A percentile compares a stretch with the other conserved stretches of the same genome.
Conservation (phyloP, 768 basidiomycete species). For the Xanthoconium stramineum region DNA sequence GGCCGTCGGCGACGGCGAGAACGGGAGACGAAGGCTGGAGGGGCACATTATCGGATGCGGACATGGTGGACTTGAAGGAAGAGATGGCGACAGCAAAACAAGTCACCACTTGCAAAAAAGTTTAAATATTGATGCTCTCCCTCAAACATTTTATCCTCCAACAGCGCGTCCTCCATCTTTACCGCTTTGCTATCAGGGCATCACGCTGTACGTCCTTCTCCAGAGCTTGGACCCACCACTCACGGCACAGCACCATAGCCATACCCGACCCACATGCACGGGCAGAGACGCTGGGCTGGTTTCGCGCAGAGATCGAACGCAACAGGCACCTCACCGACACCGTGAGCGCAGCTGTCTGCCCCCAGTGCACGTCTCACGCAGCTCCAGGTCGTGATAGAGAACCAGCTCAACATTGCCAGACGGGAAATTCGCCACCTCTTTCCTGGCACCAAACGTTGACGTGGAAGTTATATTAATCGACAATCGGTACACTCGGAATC, state of each 20-base stretch:
- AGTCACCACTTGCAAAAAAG: conserved; percentile 9
- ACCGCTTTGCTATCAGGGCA: conserved; percentile 66
- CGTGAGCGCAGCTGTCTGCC: conserved; percentile 35
- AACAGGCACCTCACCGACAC: conserved; percentile 54
- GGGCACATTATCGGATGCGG: conserved; percentile 25
- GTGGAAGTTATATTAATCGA: conserved; percentile 1
- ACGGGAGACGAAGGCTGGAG: conserved; percentile 17
- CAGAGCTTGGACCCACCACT: background rate
- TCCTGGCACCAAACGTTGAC: conserved; percentile 15
- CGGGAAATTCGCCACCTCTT: conserved; percentile 64
- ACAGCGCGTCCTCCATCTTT: conserved; percentile 57
- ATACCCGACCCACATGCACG: conserved; percentile 62
- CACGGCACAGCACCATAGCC: conserved; percentile 35
- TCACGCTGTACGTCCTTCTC: conserved; percentile 50
- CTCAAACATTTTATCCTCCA: conserved; percentile 77
- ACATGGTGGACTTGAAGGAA: conserved; percentile 32
- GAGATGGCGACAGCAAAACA: conserved; percentile 18
- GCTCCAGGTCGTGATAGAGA: conserved; percentile 55
- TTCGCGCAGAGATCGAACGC: conserved; percentile 69
- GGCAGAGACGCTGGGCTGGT: conserved; percentile 66
- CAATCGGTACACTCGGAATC: background rate
- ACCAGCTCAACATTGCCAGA: conserved; percentile 50
- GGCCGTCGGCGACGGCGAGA: conserved; percentile 30
- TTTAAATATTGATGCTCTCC: conserved; percentile 33
- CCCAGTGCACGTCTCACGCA: conserved; percentile 10